Evolutionary conservation across 2,329 filamentous ascomycete species (phyloP).

Genomic region (Pseudogymnoascus sp.): DNA sequence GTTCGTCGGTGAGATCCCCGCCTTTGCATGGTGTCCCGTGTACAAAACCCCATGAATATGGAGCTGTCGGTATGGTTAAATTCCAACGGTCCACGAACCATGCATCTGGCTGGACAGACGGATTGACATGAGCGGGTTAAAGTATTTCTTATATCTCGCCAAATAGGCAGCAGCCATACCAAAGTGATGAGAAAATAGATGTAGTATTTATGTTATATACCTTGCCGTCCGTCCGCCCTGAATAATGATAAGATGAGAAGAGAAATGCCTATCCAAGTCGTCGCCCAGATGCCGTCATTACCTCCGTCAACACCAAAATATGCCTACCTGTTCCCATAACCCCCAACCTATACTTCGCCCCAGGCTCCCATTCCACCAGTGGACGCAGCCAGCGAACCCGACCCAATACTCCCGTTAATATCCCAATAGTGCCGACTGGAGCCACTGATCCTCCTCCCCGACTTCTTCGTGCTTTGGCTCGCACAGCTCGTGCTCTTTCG

Average conservation of each 20-base stretch:
- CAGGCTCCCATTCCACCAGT: slow-evolving; percentile 65
- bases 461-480: slow-evolving; percentile 76
- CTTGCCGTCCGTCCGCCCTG: not conserved
- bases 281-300: not conserved
- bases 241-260: not conserved
- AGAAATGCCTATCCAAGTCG: slow-evolving; percentile 5
- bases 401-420: slow-evolving; percentile 71
- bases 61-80: not conserved
- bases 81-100: not conserved
- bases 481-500: slow-evolving; percentile 61
- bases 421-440: slow-evolving; percentile 90
- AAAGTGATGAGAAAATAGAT: not conserved
- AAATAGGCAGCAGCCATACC: not conserved
- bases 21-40: not conserved
- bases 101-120: not conserved
- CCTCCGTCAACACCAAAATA: slow-evolving; percentile 4
- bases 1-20: not conserved
- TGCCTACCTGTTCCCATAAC: not conserved
- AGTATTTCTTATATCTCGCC: not conserved
- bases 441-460: slow-evolving; percentile 55
- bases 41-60: not conserved
- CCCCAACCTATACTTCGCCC: slow-evolving; percentile 55
- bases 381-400: slow-evolving; percentile 60
- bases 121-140: not conserved
- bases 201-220: not conserved